Percentiles rank a stretch among this genome's conserved stretches.
These are phyloP conservation scores for Astraeus odoratus DNA, from an alignment of 768 basidiomycete species.

Conservation along the genomic window DNA sequence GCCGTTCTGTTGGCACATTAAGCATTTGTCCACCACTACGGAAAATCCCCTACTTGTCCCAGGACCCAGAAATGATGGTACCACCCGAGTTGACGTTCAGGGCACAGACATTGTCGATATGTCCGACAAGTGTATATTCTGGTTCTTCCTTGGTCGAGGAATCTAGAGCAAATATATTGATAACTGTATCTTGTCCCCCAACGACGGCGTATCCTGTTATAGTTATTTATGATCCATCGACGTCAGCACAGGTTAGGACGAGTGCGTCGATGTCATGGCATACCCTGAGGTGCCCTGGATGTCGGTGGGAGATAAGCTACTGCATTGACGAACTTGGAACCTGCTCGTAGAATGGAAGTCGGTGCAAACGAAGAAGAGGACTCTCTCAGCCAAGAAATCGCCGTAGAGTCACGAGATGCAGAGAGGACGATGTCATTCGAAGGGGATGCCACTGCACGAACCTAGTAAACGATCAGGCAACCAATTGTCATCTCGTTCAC, in stretches of 20 bases:
- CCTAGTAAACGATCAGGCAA: constrained; percentile 40
- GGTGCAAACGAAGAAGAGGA: constrained; percentile 46
- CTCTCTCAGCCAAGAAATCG: constrained; percentile 74
- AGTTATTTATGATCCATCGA: constrained; percentile 2
- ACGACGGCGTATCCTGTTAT: constrained; percentile 73
- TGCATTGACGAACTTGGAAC: constrained; percentile 74
- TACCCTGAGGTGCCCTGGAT: constrained; percentile 64
- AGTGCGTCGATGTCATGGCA: constrained; percentile 14
- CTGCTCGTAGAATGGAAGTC: constrained; percentile 50
- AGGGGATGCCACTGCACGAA: constrained; percentile 75
- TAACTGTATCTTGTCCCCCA: constrained; percentile 83
- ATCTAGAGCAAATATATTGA: constrained; percentile 75
- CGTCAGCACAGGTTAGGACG: neutral
- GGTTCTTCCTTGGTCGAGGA: constrained; percentile 59
- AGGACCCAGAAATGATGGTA: constrained; percentile 86
- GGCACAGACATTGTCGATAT: constrained; percentile 85
- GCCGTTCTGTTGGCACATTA: constrained; percentile 58
- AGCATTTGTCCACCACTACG: neutral
- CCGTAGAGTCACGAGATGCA: constrained; percentile 86
- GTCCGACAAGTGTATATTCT: constrained; percentile 77
- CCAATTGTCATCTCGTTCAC: constrained; percentile 2
- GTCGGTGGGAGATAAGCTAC: constrained; percentile 73
- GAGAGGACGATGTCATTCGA: constrained; percentile 76
- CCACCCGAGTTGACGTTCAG: constrained; percentile 66
- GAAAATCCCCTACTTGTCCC: constrained; percentile 73